Conservation (phyloP, 345 rosid species). For the Eutrema heterophyllum region DNA sequence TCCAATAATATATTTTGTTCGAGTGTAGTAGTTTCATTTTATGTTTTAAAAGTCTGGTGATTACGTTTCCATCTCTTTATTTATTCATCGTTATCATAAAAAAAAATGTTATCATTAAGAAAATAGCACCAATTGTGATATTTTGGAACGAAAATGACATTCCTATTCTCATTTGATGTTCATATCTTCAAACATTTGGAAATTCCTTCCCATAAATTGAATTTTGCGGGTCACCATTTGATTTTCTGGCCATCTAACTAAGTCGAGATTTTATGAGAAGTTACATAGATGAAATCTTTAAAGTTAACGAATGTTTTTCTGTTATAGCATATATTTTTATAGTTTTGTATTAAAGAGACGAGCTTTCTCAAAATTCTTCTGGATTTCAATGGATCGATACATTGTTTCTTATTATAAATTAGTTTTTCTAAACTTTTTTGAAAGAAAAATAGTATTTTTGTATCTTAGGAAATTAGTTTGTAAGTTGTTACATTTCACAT, state of each 20-base stretch:
- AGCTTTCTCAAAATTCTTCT: no score
- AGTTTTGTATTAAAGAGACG: no score
- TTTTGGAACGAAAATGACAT: neutral
- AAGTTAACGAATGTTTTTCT: no score
- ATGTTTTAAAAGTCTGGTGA: neutral
- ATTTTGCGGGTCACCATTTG: neutral
- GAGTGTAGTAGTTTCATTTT: neutral
- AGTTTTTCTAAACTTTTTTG: neutral
- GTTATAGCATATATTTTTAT: no score
- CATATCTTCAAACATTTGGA: neutral
- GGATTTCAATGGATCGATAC: neutral
- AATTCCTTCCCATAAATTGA: neutral
- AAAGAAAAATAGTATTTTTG: neutral
- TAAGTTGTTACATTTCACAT: neutral
- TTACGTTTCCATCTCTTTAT: neutral
- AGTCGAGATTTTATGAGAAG: neutral
- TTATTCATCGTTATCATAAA: neutral
- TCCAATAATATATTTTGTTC: neutral
- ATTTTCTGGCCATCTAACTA: neutral
- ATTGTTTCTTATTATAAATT: neutral
- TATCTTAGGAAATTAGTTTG: neutral
- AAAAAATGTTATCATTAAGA: neutral
- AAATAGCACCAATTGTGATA: neutral
- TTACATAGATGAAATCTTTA: neutral
- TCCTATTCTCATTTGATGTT: neutral